A percentile compares a stretch with the other conserved stretches of the same genome.
These are phyloP conservation scores for Copromyces sp. DNA, from an alignment of 495 filamentous ascomycete species.

Conservation along the genomic window DNA sequence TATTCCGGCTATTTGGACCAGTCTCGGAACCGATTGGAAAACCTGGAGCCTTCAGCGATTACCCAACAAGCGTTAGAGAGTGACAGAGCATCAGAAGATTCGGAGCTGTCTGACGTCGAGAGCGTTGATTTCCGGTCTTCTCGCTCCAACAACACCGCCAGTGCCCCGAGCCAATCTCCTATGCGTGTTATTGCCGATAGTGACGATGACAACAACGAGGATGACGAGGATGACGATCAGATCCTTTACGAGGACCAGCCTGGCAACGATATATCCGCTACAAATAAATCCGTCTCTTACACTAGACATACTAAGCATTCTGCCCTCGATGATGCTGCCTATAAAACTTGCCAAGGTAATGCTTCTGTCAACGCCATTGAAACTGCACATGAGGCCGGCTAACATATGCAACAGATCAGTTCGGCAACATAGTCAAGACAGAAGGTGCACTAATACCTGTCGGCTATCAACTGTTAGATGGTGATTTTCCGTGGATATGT, in stretches of 20 bases:
- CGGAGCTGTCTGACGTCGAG: background rate
- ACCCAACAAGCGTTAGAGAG: background rate
- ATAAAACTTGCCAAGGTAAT: conserved; percentile 5
- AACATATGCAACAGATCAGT: background rate
- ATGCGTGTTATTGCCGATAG: background rate
- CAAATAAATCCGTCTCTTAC: background rate
- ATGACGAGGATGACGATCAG: background rate
- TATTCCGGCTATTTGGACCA: background rate
- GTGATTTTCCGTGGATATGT: conserved; percentile 20
- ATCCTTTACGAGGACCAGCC: background rate
- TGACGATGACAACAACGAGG: background rate
- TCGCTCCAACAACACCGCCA: background rate
- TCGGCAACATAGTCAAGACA: background rate
- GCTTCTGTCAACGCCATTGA: background rate
- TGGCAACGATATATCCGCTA: background rate
- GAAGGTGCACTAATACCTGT: conserved; percentile 16
- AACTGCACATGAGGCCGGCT: background rate
- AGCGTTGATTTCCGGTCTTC: background rate
- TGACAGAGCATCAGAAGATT: background rate
- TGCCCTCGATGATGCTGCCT: conserved; percentile 2
- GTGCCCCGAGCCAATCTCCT: background rate
- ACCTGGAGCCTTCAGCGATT: background rate
- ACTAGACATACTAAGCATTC: background rate
- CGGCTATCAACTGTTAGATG: conserved; percentile 12
- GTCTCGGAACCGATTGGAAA: no score